A percentile compares a stretch with the other conserved stretches of the same genome.
Evolutionary conservation across 495 filamentous ascomycete genomes (phyloP).

Genomic region (Tuber melanosporum): DNA sequence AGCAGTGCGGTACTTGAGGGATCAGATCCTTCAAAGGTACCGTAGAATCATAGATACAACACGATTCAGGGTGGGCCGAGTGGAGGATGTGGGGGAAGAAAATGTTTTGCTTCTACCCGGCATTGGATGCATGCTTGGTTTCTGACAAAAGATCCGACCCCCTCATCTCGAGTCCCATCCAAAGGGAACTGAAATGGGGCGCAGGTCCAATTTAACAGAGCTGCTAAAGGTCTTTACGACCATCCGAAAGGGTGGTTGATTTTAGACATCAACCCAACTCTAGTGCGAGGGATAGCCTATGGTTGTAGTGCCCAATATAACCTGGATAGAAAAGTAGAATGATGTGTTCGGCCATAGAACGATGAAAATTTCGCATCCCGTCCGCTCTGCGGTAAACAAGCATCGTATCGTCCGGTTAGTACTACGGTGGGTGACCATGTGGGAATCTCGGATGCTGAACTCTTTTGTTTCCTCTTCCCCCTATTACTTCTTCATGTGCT

Average conservation of each 20-base stretch:
- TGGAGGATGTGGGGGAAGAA: neutral
- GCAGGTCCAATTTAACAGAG: neutral
- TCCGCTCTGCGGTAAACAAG: neutral
- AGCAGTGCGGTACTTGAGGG: neutral
- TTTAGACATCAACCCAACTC: neutral
- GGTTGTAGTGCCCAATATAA: neutral
- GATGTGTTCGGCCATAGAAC: slow-evolving; percentile 1
- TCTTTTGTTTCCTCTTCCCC: neutral
- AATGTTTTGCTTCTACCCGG: neutral
- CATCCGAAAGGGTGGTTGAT: neutral
- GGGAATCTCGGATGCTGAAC: slow-evolving; percentile 8
- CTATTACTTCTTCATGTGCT: neutral
- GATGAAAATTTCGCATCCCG: neutral
- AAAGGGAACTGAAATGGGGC: neutral
- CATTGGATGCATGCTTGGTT: neutral
- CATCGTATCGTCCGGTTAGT: slow-evolving; percentile 9
- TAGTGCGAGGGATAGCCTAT: neutral
- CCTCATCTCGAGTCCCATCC: neutral
- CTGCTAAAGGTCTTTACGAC: neutral
- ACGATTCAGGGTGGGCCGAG: neutral
- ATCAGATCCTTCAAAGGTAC: neutral
- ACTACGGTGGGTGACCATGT: slow-evolving; percentile 13
- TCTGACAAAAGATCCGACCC: neutral
- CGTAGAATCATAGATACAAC: neutral
- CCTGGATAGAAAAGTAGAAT: neutral